Evolutionary conservation across 2,329 filamentous ascomycete genomes (phyloP).

Genomic region (Leptosphaerulina australis): DNA sequence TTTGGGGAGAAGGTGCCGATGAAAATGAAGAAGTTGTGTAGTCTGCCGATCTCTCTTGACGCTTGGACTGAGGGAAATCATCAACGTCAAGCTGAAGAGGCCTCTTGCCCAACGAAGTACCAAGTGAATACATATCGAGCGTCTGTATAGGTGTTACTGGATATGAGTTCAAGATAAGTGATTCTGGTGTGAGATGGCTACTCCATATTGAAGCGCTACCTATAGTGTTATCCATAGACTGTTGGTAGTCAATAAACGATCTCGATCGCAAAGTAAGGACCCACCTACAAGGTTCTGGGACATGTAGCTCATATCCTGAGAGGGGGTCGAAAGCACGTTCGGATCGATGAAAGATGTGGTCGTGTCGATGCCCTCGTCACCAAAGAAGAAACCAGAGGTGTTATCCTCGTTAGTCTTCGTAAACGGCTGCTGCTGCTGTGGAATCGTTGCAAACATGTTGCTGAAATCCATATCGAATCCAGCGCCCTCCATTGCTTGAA

Average conservation of each 20-base stretch:
- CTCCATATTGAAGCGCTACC: constrained; percentile 34
- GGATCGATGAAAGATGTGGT: constrained; percentile 32
- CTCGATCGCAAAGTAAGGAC: not conserved
- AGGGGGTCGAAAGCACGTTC: constrained; percentile 24
- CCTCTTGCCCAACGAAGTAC: constrained; percentile 37
- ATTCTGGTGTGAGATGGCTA: constrained; percentile 31
- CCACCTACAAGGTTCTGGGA: constrained; percentile 39
- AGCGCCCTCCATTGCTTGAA: constrained; percentile 36
- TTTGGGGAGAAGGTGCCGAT: constrained; percentile 22
- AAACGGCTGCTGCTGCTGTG: constrained; percentile 28
- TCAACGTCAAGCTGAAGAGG: constrained; percentile 38
- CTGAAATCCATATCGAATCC: constrained; percentile 42
- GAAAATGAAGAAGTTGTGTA: constrained; percentile 36
- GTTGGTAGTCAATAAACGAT: constrained; percentile 13
- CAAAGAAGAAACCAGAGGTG: constrained; percentile 41
- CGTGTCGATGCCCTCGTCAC: constrained; percentile 46
- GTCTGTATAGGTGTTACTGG: constrained; percentile 36
- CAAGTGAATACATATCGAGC: constrained; percentile 34
- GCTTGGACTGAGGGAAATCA: constrained; percentile 44
- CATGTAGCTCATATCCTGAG: constrained; percentile 34
- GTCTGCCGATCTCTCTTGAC: constrained; percentile 35
- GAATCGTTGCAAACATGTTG: constrained; percentile 33
- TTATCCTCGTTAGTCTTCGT: constrained; percentile 41
- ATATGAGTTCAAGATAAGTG: constrained; percentile 29
- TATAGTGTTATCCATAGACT: constrained; percentile 45